Evolutionary conservation across 306 rosid species (phyloP).

Genomic region (Phaseolus lunatus): DNA sequence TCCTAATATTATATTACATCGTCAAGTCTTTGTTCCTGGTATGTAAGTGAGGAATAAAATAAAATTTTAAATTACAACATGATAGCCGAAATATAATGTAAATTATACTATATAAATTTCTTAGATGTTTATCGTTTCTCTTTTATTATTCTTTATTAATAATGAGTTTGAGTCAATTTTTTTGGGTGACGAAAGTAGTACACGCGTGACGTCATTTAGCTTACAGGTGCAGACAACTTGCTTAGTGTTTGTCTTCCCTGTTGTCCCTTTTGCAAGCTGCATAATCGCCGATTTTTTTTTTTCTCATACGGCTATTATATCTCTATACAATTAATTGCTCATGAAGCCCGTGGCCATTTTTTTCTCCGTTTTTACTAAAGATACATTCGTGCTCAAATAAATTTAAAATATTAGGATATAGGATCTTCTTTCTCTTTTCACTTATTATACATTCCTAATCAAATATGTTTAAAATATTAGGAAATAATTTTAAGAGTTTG

Average conservation of each 20-base stretch:
- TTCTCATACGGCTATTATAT: background rate
- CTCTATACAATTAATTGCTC: background rate
- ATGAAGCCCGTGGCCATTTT: too few species aligned
- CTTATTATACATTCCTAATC: too few species aligned
- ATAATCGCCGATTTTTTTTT: slow-evolving; percentile 11
- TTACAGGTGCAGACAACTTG: slow-evolving; percentile 44
- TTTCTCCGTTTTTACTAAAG: background rate
- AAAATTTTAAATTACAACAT: background rate
- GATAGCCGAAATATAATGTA: background rate
- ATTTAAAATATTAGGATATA: too few species aligned
- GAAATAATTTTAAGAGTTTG: too few species aligned
- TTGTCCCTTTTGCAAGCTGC: slow-evolving; percentile 9
- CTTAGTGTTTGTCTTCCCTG: slow-evolving; percentile 45
- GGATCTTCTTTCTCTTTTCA: too few species aligned
- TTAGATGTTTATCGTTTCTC: background rate
- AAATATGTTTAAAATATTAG: too few species aligned
- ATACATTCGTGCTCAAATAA: too few species aligned
- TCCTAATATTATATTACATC: background rate
- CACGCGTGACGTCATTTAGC: slow-evolving; percentile 45
- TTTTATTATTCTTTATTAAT: background rate
- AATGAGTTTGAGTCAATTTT: background rate
- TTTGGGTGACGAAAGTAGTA: background rate
- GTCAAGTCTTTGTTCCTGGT: background rate
- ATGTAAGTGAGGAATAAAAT: background rate
- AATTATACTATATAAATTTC: background rate